Base-by-base conservation (phyloP, 176 grass and related monocot genomes). In the Alopecurus myosuroides region DNA sequence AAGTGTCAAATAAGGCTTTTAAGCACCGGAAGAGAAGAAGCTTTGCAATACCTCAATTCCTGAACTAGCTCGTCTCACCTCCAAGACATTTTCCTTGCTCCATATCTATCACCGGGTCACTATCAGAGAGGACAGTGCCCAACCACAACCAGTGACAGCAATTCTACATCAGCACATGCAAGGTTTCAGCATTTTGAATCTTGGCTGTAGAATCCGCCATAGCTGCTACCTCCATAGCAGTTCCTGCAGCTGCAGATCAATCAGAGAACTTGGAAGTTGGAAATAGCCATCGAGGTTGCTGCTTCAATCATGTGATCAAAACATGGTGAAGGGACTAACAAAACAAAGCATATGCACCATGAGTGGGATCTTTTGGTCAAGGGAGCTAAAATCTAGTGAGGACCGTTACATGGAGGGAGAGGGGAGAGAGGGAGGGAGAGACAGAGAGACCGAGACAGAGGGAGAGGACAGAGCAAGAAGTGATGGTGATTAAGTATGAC, bases 11-110 rank as follows among this genome's bases (percentile, higher is more conserved):
- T 37, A 90, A 87, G 80, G 58, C 46, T 80, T 46, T 45, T 23
- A 67, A 83, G 39, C 84, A 87, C 80, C 85, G 67, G 67, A 87
- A 84, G 68, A 83, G 29, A 90, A 79, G 80, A 36, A 58, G 87
- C n/a, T 80, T 69, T 30, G 22, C 56, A 58, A 86, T 55, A 66
- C 73, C 72, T 63, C 23, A 42, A 72, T 39, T 60, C 37, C 68
- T 83, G 33, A 57, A 48, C 62, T 86, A 62, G 71, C 28, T 78
- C 44, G 35, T 86, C 64, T 73, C 64, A 44, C 64, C 84, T 77
- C 72, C 42, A 72, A 64, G 72, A 22, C 40, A 65, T 22, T 71
- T 82, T 37, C 25, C 48, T 57, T 44, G 34, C 76, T 52, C 19
- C 41, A 84, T 84, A 44, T 76, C 40, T n/a, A 45, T 85, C 72